These are phyloP conservation scores for Cerioporus squamosus DNA, from an alignment of 1,284 basidiomycete genomes.

Conservation along the genomic window DNA sequence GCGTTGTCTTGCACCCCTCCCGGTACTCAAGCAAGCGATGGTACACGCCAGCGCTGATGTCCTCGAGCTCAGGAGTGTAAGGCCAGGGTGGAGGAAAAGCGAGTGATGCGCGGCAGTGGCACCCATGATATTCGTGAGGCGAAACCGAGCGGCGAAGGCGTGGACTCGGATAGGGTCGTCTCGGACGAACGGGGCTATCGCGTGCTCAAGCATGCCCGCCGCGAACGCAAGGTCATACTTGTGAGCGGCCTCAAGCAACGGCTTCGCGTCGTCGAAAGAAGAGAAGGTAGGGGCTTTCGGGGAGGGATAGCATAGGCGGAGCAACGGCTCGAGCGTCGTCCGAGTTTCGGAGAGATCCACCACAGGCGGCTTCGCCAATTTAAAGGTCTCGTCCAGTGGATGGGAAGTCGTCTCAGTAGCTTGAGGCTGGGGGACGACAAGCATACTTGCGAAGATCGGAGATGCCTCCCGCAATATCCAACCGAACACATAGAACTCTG, in stretches of 20 bases:
- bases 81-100: neutral
- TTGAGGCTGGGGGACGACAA: neutral
- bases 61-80: slow-evolving; percentile 4
- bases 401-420: neutral
- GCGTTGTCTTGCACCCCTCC: neutral
- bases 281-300: neutral
- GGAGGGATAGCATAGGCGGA: slow-evolving; percentile 4
- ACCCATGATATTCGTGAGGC: neutral
- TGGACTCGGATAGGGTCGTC: slow-evolving; percentile 37
- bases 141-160: slow-evolving; percentile 33
- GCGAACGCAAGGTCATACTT: slow-evolving; percentile 34
- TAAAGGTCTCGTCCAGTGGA: neutral
- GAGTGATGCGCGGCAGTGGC: neutral
- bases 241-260: slow-evolving; percentile 33
- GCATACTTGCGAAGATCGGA: slow-evolving; percentile 11
- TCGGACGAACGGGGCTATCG: slow-evolving; percentile 23
- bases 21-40: slow-evolving; percentile 6
- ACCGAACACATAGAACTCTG: slow-evolving; percentile 17
- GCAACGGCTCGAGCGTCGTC: neutral
- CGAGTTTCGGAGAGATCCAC: neutral
- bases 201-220: neutral
- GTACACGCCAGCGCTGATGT: slow-evolving; percentile 8
- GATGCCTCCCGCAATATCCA: slow-evolving; percentile 11
- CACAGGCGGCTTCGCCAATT: neutral
- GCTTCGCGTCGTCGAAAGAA: slow-evolving; percentile 22